Conservation (phyloP, 768 basidiomycete genomes). For the Pisolithus marmoratus region DNA sequence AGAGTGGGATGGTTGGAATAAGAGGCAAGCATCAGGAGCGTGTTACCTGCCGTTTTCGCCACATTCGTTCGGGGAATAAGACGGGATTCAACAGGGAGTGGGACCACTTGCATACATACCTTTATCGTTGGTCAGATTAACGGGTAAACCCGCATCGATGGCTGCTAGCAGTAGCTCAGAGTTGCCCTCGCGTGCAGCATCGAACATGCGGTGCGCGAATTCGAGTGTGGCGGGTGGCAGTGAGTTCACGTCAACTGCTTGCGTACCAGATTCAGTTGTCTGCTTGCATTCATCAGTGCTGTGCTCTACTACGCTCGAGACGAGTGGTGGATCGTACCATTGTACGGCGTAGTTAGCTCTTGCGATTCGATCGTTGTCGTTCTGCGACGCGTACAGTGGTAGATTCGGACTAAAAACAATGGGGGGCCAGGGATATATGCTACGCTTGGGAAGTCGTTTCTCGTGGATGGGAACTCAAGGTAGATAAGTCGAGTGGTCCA, state of each 20-base stretch:
- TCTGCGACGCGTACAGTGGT: no score
- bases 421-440: no score
- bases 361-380: no score
- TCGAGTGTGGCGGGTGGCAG: conserved; percentile 35
- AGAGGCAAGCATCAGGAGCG: conserved; percentile 72
- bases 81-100: neutral
- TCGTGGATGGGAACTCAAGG: no score
- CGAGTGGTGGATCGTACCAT: no score
- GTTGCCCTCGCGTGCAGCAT: conserved; percentile 63
- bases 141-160: conserved; percentile 62
- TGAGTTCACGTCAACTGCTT: neutral
- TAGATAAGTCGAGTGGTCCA: no score
- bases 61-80: neutral
- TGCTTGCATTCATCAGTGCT: neutral
- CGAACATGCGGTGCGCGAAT: conserved; percentile 67
- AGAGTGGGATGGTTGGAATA: conserved; percentile 62
- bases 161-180: conserved; percentile 49
- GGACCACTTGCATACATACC: conserved; percentile 42
- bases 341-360: no score
- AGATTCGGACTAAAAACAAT: no score
- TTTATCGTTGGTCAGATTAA: conserved; percentile 68
- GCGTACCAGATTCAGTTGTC: neutral
- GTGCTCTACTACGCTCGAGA: no score
- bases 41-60: conserved; percentile 48
- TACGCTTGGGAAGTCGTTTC: no score